Percentiles rank a stretch among this genome's conserved stretches.
These are phyloP conservation scores for Corymbia citriodora DNA, from an alignment of 441 rosid genomes.

Conservation along the genomic window DNA sequence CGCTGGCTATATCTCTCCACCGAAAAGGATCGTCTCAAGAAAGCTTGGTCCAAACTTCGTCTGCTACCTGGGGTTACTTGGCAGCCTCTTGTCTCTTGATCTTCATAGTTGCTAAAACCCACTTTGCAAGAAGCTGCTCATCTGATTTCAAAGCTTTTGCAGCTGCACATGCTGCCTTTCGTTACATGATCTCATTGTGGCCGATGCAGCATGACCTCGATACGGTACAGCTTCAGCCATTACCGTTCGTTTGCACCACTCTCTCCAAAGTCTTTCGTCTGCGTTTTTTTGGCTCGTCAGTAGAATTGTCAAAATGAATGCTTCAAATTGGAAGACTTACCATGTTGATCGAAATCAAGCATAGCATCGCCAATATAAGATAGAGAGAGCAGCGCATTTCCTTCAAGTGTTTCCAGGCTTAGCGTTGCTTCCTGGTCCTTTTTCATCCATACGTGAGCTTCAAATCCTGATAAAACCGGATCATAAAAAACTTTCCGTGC, in stretches of 20 bases:
- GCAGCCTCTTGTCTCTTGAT: not conserved
- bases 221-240: not conserved
- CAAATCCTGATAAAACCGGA: not conserved
- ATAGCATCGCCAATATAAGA: not conserved
- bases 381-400: not conserved
- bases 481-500: not conserved
- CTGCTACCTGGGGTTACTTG: not conserved
- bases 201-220: not conserved
- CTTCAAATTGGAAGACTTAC: not conserved
- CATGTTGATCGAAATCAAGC: not conserved
- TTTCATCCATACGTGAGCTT: not conserved
- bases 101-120: not conserved
- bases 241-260: not conserved
- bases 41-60: not conserved
- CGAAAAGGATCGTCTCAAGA: not conserved
- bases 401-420: not conserved
- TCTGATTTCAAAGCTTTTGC: not conserved
- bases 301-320: not conserved
- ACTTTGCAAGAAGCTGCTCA: not conserved
- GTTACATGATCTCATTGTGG: not conserved
- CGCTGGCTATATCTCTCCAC: not conserved
- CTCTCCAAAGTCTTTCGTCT: not conserved
- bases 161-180: not conserved
- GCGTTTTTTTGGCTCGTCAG: not conserved
- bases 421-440: not conserved